Evolutionary conservation across 805 yeast genomes (phyloP), one percentile per base, ranked within the genome.

Genomic region (Allodekkera sacchari): DNA sequence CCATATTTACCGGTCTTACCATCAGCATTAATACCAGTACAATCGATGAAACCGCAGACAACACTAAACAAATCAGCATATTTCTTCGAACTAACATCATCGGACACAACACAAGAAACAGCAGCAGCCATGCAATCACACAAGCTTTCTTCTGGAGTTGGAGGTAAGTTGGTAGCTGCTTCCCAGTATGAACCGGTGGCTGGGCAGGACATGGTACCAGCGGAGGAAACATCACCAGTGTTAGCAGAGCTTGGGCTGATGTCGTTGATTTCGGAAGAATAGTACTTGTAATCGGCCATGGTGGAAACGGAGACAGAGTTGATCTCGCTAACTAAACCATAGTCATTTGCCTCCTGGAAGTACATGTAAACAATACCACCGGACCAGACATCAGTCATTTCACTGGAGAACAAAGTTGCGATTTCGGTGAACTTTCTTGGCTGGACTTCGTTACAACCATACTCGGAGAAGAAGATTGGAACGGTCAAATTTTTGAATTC

Each of bases 301-400:
- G 89, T 79, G 31, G 63, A 55, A 37, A 77, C 80, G n/a, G 55
- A 38, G 20, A 60, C 62, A 43, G 53, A 55, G 41, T 60, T 61
- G 32, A 57, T 60, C 39, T 75, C 57, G 33, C 71, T 42, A 33
- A 81, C 88, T 52, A 81, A 68, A 63, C 94, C 89, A 51, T 79
- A 81, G 47, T 80, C 57, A 62, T 81, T 81, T 34, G 61, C 63
- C 64, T 82, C 89, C 63, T 82, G 69, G 61, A 74, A 82, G 63
- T 81, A 82, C 88, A 81, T 75, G 65, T 80, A 82, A 34, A 81
- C 89, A 51, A 82, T 81, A 71, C 89, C 94, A 63, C 94, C 89
- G 31, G 89, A 81, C 92, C 89, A 82, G 38, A 79, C 79, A 55
- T 68, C 80, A 42, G 87, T 80, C 94, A 82, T 82, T 24, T 80